Evolutionary conservation across 768 basidiomycete species (phyloP).

Genomic region (Suillus occidentalis): DNA sequence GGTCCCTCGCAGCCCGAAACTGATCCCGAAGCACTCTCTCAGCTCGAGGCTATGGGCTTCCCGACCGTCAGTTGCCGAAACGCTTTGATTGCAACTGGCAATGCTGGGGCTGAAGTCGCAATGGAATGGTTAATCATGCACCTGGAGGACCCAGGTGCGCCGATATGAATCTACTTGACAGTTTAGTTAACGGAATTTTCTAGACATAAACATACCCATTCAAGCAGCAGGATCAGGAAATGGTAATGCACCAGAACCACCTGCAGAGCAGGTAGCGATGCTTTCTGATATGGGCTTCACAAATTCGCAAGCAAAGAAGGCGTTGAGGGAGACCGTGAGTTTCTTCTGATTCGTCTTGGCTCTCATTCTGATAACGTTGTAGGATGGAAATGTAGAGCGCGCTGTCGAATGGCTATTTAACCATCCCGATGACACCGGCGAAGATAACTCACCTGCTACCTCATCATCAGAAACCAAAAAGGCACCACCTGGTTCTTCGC

Average conservation of each 20-base stretch:
- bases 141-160: conserved; percentile 88
- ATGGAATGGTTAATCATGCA: conserved; percentile 97
- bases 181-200: neutral
- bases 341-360: neutral
- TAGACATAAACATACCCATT: conserved; percentile 88
- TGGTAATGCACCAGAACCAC: conserved; percentile 50
- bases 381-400: conserved; percentile 77
- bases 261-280: conserved; percentile 68
- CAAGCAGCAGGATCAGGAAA: conserved; percentile 29
- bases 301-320: conserved; percentile 77
- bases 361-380: neutral
- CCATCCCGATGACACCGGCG: conserved; percentile 85
- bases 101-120: conserved; percentile 70
- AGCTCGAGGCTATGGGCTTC: conserved; percentile 92
- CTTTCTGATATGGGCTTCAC: conserved; percentile 95
- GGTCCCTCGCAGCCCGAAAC: conserved; percentile 57
- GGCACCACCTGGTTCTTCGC: conserved; percentile 49
- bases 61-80: conserved; percentile 83
- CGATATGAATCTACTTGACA: neutral
- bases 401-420: conserved; percentile 97
- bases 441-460: conserved; percentile 39
- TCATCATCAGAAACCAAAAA: conserved; percentile 19
- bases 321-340: conserved; percentile 81
- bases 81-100: conserved; percentile 86
- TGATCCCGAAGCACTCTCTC: conserved; percentile 69